Evolutionary conservation across 768 basidiomycete species (phyloP).

Genomic region (Kwoniella bestiolae): DNA sequence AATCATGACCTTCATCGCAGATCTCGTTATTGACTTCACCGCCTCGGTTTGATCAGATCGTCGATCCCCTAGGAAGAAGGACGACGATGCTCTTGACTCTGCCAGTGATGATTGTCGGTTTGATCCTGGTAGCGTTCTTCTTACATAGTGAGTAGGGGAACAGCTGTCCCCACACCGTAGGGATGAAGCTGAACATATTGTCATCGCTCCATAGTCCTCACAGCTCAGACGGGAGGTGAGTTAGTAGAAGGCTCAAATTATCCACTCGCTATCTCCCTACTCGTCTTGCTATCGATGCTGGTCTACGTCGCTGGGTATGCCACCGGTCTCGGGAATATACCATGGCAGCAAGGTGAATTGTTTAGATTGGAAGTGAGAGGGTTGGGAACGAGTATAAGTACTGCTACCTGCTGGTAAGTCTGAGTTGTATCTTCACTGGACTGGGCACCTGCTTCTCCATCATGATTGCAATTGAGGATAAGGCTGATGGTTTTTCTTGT

Average conservation of each 20-base stretch:
- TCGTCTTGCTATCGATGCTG: constrained; percentile 80
- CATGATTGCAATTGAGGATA: not conserved
- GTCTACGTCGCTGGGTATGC: constrained; percentile 82
- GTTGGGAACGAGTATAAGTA: constrained; percentile 73
- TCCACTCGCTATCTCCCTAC: constrained; percentile 66
- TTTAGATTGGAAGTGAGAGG: constrained; percentile 80
- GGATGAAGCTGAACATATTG: no score
- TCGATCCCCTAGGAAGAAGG: constrained; percentile 72
- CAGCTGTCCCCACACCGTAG: no score
- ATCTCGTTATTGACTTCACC: not conserved
- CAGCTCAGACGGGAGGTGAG: constrained; percentile 65
- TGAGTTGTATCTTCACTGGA: not conserved
- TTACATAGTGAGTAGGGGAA: constrained; percentile 73
- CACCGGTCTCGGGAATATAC: constrained; percentile 75
- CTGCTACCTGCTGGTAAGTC: constrained; percentile 72
- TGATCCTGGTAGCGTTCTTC: constrained; percentile 68
- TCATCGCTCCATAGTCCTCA: constrained; percentile 62
- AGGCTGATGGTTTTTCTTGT: not conserved
- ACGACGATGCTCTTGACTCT: constrained; percentile 72
- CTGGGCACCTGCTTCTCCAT: not conserved
- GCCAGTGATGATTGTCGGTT: constrained; percentile 73
- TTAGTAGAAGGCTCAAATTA: constrained; percentile 68
- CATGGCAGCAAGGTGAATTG: constrained; percentile 86
- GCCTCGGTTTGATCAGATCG: constrained; percentile 62
- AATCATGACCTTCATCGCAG: not conserved